These are phyloP conservation scores for Casuarina equisetifolia DNA, from an alignment of 306 rosid species.

Conservation along the genomic window DNA sequence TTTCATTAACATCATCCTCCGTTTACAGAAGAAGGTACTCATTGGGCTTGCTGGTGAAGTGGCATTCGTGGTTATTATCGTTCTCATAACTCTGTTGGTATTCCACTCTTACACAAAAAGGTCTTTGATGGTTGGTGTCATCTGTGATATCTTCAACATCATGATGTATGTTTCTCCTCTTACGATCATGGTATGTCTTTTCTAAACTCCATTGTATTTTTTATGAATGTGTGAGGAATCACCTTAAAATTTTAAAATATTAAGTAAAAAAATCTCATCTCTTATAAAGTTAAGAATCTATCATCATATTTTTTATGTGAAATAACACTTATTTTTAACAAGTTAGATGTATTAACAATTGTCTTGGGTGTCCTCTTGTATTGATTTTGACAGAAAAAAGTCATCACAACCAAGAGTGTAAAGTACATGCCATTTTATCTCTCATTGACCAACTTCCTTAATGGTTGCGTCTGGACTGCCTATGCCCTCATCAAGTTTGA, in stretches of 20 bases:
- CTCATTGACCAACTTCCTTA: constrained; percentile 60
- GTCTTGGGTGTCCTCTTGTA: background rate
- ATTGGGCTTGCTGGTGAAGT: constrained; percentile 18
- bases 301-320: no score
- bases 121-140: constrained; percentile 61
- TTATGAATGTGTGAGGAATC: no score
- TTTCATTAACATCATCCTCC: background rate
- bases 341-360: no score
- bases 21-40: constrained; percentile 45
- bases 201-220: no score
- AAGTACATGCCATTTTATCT: constrained; percentile 78
- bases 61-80: constrained; percentile 40
- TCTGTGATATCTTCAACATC: constrained; percentile 65
- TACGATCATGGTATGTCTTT: constrained; percentile 53
- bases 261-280: no score
- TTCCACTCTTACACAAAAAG: constrained; percentile 40
- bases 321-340: no score
- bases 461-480: constrained; percentile 70
- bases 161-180: constrained; percentile 75
- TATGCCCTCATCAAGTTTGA: constrained; percentile 74
- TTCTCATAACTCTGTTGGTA: constrained; percentile 33
- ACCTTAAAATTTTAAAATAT: no score
- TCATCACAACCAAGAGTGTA: constrained; percentile 65
- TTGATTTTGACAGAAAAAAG: constrained; percentile 40
- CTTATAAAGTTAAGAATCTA: no score